These are phyloP conservation scores for Schoenoplectus tabernaemontani DNA, from an alignment of 202 grass and related monocot genomes.

Conservation along the genomic window DNA sequence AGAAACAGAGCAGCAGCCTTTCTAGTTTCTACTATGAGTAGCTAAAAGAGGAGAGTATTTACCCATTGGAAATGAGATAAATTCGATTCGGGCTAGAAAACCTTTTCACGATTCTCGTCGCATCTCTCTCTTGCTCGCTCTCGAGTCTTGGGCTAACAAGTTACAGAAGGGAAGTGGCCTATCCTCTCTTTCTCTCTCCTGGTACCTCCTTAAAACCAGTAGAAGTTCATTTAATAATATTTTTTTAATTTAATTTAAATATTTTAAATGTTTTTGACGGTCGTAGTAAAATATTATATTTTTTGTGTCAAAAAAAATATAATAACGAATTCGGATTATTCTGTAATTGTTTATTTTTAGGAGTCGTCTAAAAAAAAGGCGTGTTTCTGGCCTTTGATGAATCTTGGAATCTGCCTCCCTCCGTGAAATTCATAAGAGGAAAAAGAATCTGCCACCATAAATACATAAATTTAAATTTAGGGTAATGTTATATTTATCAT, in stretches of 20 bases:
- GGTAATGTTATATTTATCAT: too few relatives aligned
- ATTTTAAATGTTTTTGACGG: too few relatives aligned
- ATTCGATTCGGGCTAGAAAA: background rate
- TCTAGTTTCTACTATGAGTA: background rate
- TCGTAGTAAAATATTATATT: too few relatives aligned
- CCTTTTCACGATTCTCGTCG: background rate
- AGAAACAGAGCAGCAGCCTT: background rate
- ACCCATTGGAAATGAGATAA: constrained; percentile 9
- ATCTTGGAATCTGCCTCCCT: background rate
- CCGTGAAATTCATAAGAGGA: background rate
- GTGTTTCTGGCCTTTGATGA: background rate
- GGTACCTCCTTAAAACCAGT: background rate
- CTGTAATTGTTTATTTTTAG: background rate
- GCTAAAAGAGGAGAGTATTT: background rate
- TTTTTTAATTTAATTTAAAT: too few relatives aligned
- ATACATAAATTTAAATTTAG: too few relatives aligned
- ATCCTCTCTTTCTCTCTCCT: background rate
- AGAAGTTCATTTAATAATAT: too few relatives aligned
- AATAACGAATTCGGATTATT: too few relatives aligned
- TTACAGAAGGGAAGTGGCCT: background rate
- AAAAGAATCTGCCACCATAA: background rate
- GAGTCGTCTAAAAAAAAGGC: background rate
- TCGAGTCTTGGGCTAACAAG: background rate
- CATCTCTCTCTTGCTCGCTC: background rate
- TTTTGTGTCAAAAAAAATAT: too few relatives aligned